Evolutionary conservation across 805 yeast genomes (phyloP).

Genomic region (Yarrowia sp.): DNA sequence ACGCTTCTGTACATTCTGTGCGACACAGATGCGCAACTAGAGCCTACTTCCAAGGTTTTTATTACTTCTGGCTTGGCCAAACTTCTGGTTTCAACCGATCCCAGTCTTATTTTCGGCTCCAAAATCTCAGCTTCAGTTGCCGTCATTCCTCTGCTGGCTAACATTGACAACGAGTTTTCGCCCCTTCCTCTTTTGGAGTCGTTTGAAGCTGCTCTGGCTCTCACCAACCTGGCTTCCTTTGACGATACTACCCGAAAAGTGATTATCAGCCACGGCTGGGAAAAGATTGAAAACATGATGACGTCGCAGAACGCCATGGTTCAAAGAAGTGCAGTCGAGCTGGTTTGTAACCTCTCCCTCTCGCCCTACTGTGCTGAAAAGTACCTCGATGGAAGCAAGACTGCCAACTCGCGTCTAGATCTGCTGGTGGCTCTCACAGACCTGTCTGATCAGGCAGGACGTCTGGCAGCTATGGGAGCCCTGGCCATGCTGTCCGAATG

Average conservation of each 20-base stretch:
- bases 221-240: conserved; percentile 62
- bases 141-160: conserved; percentile 36
- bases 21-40: conserved; percentile 27
- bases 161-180: conserved; percentile 32
- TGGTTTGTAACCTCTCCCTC: conserved; percentile 57
- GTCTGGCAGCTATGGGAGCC: conserved; percentile 42
- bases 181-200: conserved; percentile 40
- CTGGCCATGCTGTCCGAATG: conserved; percentile 41
- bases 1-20: conserved; percentile 33
- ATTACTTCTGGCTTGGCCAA: conserved; percentile 38
- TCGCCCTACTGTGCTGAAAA: conserved; percentile 39
- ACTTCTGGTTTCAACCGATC: conserved; percentile 39
- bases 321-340: conserved; percentile 60
- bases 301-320: conserved; percentile 47
- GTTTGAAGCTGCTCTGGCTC: conserved; percentile 57
- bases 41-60: conserved; percentile 27
- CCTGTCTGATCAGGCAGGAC: conserved; percentile 36
- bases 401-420: conserved; percentile 34
- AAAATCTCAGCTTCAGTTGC: conserved; percentile 36
- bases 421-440: conserved; percentile 38
- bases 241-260: conserved; percentile 43
- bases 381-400: conserved; percentile 36
- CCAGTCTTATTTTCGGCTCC: conserved; percentile 37
- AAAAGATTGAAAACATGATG: conserved; percentile 45
- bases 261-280: conserved; percentile 44